These are phyloP conservation scores for Astrothelium subdiscretum DNA, from an alignment of 495 filamentous ascomycete species.

Conservation along the genomic window DNA sequence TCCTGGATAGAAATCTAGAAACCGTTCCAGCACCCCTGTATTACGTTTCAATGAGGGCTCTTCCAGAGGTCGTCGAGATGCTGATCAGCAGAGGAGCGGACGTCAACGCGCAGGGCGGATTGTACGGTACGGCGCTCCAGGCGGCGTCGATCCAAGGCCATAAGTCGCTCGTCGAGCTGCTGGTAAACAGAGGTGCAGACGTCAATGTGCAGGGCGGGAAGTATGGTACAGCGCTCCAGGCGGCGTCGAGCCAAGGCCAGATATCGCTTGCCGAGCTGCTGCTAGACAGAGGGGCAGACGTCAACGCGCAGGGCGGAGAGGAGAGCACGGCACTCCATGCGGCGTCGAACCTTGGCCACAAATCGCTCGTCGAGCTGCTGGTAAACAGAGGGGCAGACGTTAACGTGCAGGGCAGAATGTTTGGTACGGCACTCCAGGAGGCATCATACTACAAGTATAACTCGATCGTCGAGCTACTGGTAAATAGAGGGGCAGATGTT, in stretches of 20 bases:
- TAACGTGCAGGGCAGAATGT: too few species aligned
- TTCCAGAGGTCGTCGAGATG: not conserved
- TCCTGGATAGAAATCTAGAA: not conserved
- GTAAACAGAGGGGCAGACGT: too few species aligned
- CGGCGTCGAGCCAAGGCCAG: not conserved
- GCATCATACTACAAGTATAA: too few species aligned
- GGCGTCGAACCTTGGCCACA: slow-evolving; percentile 8
- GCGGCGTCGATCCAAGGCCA: slow-evolving; percentile 8
- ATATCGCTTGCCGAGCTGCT: not conserved
- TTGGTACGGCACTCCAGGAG: too few species aligned
- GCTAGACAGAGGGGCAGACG: not conserved
- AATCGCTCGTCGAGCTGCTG: slow-evolving; percentile 10
- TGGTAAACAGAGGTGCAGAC: too few species aligned
- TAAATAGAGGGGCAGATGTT: slow-evolving; percentile 12
- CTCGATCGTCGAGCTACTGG: too few species aligned
- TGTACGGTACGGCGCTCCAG: slow-evolving; percentile 5
- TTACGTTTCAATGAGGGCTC: slow-evolving; percentile 5
- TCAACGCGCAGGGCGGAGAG: slow-evolving; percentile 1
- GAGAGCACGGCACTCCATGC: slow-evolving; percentile 5
- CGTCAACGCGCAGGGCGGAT: not conserved
- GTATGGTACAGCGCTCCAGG: not conserved
- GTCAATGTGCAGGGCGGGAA: slow-evolving; percentile 5
- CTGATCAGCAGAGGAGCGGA: not conserved
- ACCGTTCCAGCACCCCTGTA: slow-evolving; percentile 6
- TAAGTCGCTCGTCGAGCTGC: slow-evolving; percentile 9